Base-by-base conservation (phyloP, 176 grass and related monocot genomes). In the Bothriochloa decipiens region DNA sequence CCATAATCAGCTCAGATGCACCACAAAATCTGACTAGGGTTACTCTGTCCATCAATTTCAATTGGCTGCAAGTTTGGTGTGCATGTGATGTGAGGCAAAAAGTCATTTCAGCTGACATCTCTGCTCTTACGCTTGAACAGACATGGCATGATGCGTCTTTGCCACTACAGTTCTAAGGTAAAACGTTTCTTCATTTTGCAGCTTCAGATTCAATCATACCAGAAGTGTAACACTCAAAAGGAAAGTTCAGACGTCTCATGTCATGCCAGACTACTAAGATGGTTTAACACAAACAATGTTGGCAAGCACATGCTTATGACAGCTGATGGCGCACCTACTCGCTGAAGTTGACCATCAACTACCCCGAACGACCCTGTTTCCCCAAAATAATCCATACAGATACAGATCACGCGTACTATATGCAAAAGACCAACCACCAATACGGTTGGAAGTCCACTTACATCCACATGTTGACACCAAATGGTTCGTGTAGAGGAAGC, bases 261-360 rank as follows among this genome's bases (percentile, higher is more conserved):
- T 83, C 70, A 57, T 76, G 81, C 80, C 39, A 90, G 69, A 63
- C 17, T 69, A 28, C 60, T 47, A 64, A 43, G 49, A 70, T 45
- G 52, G 79, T 40, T 40, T 79, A 83, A 42, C 81, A 16, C 62
- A 78, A 50, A 87, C 49, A 80, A 80, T 47, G 64, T 87, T 83
- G 88, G 68, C 36, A 83, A 70, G 68, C 89, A 87, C 89, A 91
- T 91, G 89, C 41, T 74, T 84, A 10, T 42, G 84, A 83, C 69
- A 90, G 81, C 74, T 69, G 76, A 84, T 57, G 64, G 69, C 60
- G 11, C 70, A 87, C 81, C 85, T 80, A 91, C 81, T 75, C 35
- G 16, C 40, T 80, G 81, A 91, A 84, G 81, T 75, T 83, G 89
- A 91, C 85, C 79, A 27, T 52, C 81, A 84, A 91, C 85, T 72